Conservation (phyloP, 1,139 yeast species). For the Saccharomyces pastorianus region DNA sequence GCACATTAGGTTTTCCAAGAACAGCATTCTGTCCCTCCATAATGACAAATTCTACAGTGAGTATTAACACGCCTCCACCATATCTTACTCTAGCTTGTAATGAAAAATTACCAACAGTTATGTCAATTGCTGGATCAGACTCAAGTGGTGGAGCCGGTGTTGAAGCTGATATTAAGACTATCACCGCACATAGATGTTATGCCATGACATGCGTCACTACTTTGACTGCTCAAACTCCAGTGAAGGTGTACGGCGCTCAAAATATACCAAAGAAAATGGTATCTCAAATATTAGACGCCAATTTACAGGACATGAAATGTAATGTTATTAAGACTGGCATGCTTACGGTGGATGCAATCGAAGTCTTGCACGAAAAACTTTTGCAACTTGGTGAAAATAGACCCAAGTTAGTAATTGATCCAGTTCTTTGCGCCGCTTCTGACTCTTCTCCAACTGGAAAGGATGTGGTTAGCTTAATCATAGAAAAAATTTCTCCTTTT, state of each 20-base stretch:
- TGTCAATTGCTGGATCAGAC: constrained; percentile 78
- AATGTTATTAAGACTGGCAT: constrained; percentile 78
- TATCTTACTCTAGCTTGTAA: constrained; percentile 18
- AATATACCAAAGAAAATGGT: constrained; percentile 41
- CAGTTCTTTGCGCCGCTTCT: constrained; percentile 76
- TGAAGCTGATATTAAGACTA: constrained; percentile 84
- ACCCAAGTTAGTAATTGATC: constrained; percentile 57
- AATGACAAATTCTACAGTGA: constrained; percentile 15
- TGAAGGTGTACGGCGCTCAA: constrained; percentile 47
- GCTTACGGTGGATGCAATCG: constrained; percentile 54
- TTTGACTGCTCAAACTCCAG: constrained; percentile 74
- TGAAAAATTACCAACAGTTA: constrained; percentile 35
- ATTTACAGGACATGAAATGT: constrained; percentile 56
- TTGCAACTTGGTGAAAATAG: constrained; percentile 31
- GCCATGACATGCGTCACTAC: constrained; percentile 78
- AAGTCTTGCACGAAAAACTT: constrained; percentile 38
- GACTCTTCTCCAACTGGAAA: constrained; percentile 52
- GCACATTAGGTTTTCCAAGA: neutral
- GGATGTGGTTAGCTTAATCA: constrained; percentile 38
- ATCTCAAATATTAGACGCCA: constrained; percentile 42
- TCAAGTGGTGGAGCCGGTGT: constrained; percentile 93
- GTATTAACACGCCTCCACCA: constrained; percentile 29
- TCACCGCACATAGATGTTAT: constrained; percentile 70
- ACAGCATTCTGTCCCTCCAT: neutral
- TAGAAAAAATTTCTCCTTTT: constrained; percentile 39